Conservation (phyloP, 2,329 filamentous ascomycete species). For the Ophiostoma sp. region DNA sequence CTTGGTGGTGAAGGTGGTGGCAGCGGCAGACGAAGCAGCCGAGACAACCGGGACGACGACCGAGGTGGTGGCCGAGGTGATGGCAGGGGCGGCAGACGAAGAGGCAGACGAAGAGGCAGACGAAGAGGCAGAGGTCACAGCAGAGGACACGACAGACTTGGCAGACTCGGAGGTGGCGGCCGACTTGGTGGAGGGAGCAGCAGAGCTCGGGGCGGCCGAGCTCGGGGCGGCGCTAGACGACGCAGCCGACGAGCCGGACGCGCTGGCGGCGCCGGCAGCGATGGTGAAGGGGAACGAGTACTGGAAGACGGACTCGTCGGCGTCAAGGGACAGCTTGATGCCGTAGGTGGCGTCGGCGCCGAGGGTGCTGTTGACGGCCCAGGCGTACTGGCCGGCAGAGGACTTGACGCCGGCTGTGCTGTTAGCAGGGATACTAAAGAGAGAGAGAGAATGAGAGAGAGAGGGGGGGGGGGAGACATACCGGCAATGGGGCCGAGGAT, state of each 20-base stretch:
- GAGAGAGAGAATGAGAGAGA: not conserved
- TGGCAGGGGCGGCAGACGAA: constrained; percentile 21
- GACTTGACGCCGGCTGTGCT: constrained; percentile 44
- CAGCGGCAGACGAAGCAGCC: constrained; percentile 23
- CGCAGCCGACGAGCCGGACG: not conserved
- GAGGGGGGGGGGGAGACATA: constrained; percentile 37
- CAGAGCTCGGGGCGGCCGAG: constrained; percentile 16
- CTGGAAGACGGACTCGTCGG: constrained; percentile 49
- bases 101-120: constrained; percentile 20
- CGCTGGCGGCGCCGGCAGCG: constrained; percentile 28
- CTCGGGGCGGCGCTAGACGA: constrained; percentile 2
- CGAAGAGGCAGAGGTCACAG: constrained; percentile 17
- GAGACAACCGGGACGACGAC: not conserved
- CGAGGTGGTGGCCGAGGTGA: constrained; percentile 25
- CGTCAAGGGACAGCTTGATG: constrained; percentile 48
- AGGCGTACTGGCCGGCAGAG: constrained; percentile 42
- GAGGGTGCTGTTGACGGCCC: constrained; percentile 45
- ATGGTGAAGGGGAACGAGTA: constrained; percentile 59
- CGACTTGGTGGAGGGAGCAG: constrained; percentile 22
- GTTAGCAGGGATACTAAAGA: constrained; percentile 5
- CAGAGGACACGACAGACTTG: constrained; percentile 15
- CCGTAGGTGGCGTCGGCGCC: constrained; percentile 50
- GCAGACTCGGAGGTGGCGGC: not conserved
- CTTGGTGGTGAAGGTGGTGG: constrained; percentile 17
- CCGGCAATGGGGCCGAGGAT: constrained; percentile 42